A percentile compares a stretch with the other conserved stretches of the same genome.
phyloP scores from a whole-genome alignment of 228 moss, liverwort and hornwort genomes.

The Sphagnum fallax region DNA sequence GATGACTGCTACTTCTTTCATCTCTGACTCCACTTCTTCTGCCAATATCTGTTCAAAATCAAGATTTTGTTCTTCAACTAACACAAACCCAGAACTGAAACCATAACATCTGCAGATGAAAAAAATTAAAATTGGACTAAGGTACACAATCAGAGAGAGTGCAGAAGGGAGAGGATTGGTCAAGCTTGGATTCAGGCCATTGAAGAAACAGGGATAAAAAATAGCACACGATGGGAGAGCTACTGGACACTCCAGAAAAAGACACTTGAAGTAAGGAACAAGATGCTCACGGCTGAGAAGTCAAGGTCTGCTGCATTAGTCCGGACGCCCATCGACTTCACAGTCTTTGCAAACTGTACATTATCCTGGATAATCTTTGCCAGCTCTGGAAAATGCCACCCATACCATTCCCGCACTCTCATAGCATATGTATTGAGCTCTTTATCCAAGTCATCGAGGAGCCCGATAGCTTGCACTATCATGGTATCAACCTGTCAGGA shows the following conservation, averaged over 20 bases:
- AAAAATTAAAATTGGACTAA: no score
- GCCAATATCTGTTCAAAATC: constrained; percentile 29
- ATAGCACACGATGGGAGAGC: no score
- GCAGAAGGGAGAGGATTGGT: no score
- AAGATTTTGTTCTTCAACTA: no score
- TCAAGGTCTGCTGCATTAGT: constrained; percentile 60
- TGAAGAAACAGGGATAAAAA: no score
- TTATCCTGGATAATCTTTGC: constrained; percentile 78
- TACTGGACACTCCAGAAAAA: no score
- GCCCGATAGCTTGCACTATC: constrained; percentile 87
- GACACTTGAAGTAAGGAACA: neutral
- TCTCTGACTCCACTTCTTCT: constrained; percentile 72
- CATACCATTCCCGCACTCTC: constrained; percentile 93
- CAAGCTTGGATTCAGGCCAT: no score
- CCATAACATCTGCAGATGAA: no score
- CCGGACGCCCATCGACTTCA: constrained; percentile 74
- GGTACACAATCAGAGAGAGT: no score
- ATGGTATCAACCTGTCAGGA: constrained; percentile 61
- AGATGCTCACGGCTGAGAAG: constrained; percentile 44
- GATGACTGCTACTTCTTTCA: constrained; percentile 79
- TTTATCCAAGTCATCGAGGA: constrained; percentile 86
- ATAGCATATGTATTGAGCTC: constrained; percentile 86
- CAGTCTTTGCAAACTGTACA: constrained; percentile 66
- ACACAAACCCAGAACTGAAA: no score
- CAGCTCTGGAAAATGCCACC: constrained; percentile 89